Conservation (phyloP, 2,329 filamentous ascomycete species). For the Penicillium sp. region DNA sequence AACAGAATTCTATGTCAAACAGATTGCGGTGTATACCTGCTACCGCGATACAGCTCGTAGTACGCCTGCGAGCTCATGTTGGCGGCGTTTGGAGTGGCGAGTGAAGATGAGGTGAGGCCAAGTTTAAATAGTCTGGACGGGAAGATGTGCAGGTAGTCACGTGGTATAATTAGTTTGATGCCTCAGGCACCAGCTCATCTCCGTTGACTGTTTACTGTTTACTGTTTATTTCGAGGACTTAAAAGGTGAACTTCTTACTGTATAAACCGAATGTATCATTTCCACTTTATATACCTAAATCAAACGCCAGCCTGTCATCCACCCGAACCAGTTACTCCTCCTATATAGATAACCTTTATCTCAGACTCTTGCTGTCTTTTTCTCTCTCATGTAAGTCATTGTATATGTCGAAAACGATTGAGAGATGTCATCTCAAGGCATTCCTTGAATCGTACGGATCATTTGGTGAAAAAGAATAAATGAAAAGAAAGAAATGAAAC, state of each 20-base stretch:
- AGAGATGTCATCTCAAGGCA: not conserved
- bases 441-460: not conserved
- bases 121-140: conserved; percentile 7
- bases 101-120: not conserved
- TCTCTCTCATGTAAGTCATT: not conserved
- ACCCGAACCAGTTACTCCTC: conserved; percentile 4
- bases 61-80: conserved; percentile 54
- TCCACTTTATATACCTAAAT: conserved; percentile 5
- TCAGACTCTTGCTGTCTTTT: not conserved
- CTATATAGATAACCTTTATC: conserved; percentile 4
- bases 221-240: too few species aligned
- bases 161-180: not conserved
- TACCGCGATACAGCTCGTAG: conserved; percentile 97
- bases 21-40: conserved; percentile 64
- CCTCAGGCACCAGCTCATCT: conserved; percentile 5
- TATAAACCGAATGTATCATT: not conserved
- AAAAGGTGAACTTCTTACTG: not conserved
- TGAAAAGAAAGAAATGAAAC: not conserved
- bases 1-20: not conserved
- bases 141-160: not conserved
- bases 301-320: conserved; percentile 2
- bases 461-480: not conserved
- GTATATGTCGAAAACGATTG: not conserved
- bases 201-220: too few species aligned
- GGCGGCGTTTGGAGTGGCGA: conserved; percentile 8